Base-by-base conservation (phyloP, 1,139 yeast species). In the Protomyces macrosporus region DNA sequence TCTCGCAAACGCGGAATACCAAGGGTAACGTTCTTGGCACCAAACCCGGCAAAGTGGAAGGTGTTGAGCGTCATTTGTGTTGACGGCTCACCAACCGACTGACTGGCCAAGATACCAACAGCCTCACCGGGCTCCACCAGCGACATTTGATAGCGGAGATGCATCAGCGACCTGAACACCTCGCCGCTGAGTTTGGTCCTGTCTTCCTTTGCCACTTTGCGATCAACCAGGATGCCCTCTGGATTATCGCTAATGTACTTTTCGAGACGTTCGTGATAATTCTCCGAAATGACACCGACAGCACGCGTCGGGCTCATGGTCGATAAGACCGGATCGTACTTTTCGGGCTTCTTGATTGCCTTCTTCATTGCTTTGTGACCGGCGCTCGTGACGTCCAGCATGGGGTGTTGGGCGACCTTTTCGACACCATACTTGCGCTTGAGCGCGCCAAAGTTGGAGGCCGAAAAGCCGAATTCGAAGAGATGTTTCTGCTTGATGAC, bases 1-100 rank as follows among this genome's bases (percentile, higher is more conserved):
- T 95, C 99, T 84, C 99, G 87, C 91, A 95, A 87, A 84, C 99
- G 97, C 58, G 99, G 99, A 74, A 95, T 95, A 87, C 99, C 99
- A 73, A 95, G 82, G 0, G 99, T 95, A 70, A 95, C 99, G 77
- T 95, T 95, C 59, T 98, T 98, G 66, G 98, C 99, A 84, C 99
- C 99, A 79, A 95, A 98, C 75, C 99, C 99, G 71, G 99, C 99
- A 74, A 95, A 95, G 80, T 95, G 99, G 95, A 95, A 95, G 64
- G 99, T 95, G 77, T 95, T 95, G 73, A 95, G 83, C 30, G 99
- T 95, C 99, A 95, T 95, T 80, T 95, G 99, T 5, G 99, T 95
- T 3, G 98, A 90, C 60, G 99, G 99, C 78, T 95, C 99, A 78
- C 99, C 99, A 75, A 95, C 87, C 65, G 98, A 91, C 78, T 95